Evolutionary conservation across 208 protist species (phyloP).

Genomic region (Acanthamoeba castellanii): DNA sequence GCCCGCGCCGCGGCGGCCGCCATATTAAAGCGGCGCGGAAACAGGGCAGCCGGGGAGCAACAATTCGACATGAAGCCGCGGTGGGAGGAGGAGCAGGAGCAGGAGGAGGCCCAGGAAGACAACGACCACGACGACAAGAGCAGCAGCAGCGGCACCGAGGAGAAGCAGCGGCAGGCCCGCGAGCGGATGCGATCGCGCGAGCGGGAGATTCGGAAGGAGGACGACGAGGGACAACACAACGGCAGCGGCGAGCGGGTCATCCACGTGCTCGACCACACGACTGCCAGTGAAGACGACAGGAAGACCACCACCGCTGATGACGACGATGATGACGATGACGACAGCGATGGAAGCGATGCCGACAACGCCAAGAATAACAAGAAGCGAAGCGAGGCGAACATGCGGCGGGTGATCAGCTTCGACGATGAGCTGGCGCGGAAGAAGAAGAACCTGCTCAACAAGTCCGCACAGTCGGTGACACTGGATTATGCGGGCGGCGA

Average conservation of each 20-base stretch:
- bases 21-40: neutral
- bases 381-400: neutral
- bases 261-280: neutral
- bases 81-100: slow-evolving; percentile 18
- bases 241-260: neutral
- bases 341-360: neutral
- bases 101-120: neutral
- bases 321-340: neutral
- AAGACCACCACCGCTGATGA: neutral
- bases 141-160: slow-evolving; percentile 11
- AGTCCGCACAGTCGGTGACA: neutral
- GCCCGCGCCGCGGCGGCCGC: neutral
- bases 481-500: neutral
- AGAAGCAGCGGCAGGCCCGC: neutral
- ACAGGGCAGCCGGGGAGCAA: neutral
- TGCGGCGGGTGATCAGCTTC: slow-evolving; percentile 26
- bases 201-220: neutral
- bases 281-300: neutral
- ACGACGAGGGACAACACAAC: neutral
- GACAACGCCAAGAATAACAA: neutral
- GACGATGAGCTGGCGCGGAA: neutral
- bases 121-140: neutral
- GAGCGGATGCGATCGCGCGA: neutral
- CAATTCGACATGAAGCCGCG: neutral
- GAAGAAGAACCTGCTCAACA: neutral